Percentiles rank a stretch among this genome's conserved stretches.
Evolutionary conservation across 1,284 basidiomycete genomes (phyloP).

Genomic region (Ustilago hordei): DNA sequence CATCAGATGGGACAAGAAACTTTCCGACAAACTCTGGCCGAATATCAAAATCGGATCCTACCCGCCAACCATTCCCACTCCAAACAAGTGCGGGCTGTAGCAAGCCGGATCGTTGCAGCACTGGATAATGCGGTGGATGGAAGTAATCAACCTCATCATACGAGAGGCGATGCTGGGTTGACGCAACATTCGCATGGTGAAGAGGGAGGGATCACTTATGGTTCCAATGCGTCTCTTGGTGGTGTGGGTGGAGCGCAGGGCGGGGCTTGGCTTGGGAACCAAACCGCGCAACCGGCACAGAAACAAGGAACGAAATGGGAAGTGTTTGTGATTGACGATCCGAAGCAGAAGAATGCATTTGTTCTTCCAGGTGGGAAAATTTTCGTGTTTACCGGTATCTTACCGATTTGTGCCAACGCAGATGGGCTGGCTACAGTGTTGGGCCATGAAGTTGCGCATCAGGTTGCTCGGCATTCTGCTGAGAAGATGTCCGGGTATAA

Average conservation of each 20-base stretch:
- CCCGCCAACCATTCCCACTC: conserved; percentile 79
- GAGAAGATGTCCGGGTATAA: conserved; percentile 67
- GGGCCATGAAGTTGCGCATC: conserved; percentile 87
- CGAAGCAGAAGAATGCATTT: conserved; percentile 79
- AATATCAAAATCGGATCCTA: conserved; percentile 76
- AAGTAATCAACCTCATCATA: conserved; percentile 39
- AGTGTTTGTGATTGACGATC: conserved; percentile 84
- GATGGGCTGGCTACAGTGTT: conserved; percentile 87
- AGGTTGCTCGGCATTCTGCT: conserved; percentile 67
- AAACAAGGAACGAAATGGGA: conserved; percentile 73
- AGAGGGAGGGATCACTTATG: conserved; percentile 44
- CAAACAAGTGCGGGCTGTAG: conserved; percentile 74
- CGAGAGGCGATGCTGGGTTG: conserved; percentile 37
- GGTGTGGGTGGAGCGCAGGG: background rate
- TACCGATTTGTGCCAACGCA: conserved; percentile 82
- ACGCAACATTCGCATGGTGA: conserved; percentile 41
- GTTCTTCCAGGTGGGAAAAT: conserved; percentile 81
- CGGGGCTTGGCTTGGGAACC: conserved; percentile 17
- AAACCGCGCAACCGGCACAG: conserved; percentile 2
- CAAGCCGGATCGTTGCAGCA: conserved; percentile 78
- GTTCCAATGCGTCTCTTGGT: conserved; percentile 16
- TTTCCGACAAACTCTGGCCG: conserved; percentile 73
- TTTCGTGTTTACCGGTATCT: conserved; percentile 86
- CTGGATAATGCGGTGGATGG: conserved; percentile 73
- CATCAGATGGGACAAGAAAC: conserved; percentile 71